Evolutionary conservation across 345 rosid genomes (phyloP).

Genomic region (Aurinia saxatilis): DNA sequence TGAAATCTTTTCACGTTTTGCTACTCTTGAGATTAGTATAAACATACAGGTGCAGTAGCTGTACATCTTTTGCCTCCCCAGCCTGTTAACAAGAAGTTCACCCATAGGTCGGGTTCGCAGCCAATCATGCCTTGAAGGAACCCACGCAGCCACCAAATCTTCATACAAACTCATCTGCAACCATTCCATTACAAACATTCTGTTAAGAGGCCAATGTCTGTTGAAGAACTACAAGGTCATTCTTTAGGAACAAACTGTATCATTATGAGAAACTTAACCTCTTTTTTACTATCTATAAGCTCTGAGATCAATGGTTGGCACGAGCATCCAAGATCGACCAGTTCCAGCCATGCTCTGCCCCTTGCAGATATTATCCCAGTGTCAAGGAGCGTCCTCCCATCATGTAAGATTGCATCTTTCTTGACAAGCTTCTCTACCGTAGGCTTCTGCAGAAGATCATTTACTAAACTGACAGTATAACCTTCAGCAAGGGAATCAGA

Average conservation of each 20-base stretch:
- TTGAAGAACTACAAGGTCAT: background rate
- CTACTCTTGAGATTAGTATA: background rate
- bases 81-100: slow-evolving; percentile 51
- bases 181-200: background rate
- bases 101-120: slow-evolving; percentile 61
- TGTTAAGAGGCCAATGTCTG: background rate
- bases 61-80: slow-evolving; percentile 74
- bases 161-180: slow-evolving; percentile 95
- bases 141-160: slow-evolving; percentile 98
- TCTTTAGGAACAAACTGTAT: background rate
- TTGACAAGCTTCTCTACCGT: slow-evolving; percentile 55
- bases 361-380: slow-evolving; percentile 89
- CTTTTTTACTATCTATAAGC: slow-evolving; percentile 59
- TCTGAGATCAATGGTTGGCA: slow-evolving; percentile 65
- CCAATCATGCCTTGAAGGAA: slow-evolving; percentile 90
- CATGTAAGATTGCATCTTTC: slow-evolving; percentile 71
- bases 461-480: slow-evolving; percentile 52
- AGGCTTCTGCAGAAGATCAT: slow-evolving; percentile 91
- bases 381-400: slow-evolving; percentile 89
- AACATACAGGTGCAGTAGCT: slow-evolving; percentile 84
- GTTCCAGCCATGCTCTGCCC: slow-evolving; percentile 88
- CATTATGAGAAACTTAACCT: slow-evolving; percentile 39
- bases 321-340: slow-evolving; percentile 68
- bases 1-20: background rate
- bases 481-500: slow-evolving; percentile 32